Evolutionary conservation across 169 alveolate genomes (phyloP), one percentile per base, ranked within the genome.

Genomic region (Eimeria acervulina): DNA sequence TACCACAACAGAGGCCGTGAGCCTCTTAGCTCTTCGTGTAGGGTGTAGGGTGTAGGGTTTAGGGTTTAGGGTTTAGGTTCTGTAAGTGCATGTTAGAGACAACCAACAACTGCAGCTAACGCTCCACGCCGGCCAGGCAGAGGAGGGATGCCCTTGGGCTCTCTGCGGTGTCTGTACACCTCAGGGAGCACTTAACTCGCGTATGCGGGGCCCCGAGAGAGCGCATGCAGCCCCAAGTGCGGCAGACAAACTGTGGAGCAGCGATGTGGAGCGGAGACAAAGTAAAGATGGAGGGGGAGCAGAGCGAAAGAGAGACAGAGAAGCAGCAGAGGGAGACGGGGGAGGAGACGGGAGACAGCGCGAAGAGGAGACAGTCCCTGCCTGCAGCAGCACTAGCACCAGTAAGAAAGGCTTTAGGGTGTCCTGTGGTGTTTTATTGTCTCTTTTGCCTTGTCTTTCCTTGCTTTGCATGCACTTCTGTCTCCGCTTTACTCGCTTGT

Each of bases 121-220:
- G n/a, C n/a, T n/a, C n/a, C n/a, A n/a, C n/a, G n/a, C n/a, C 55
- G 55, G 12, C 19, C 19, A 47, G 55, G 12, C 55, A 47, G 55
- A 12, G 55, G 55, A 47, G 55, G 55, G 12, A 17, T 15, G 28
- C 78, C 23, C 15, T 19, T 15, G 33, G 38, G 15, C 42, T 23
- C 28, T 68, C 31, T 33, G 78, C 28, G 78, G 42, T 74, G 85
- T 74, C 55, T 38, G 52, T 74, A 38, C 85, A 74, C 85, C 85
- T 33, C 85, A 74, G 85, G 85, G 85, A 74, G 52, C 85, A 74
- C 26, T 21, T 74, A 21, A 33, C 55, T 10, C 85, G 85, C n/a
- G 85, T 74, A 12, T 74, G 23, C 85, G 52, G 31, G 38, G 85
- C 38, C 52, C 52, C 52, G 13, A 5, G 47, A 36, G 31, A 33